Conservation (phyloP, 2,329 filamentous ascomycete species). For the Aureobasidium zeae region DNA sequence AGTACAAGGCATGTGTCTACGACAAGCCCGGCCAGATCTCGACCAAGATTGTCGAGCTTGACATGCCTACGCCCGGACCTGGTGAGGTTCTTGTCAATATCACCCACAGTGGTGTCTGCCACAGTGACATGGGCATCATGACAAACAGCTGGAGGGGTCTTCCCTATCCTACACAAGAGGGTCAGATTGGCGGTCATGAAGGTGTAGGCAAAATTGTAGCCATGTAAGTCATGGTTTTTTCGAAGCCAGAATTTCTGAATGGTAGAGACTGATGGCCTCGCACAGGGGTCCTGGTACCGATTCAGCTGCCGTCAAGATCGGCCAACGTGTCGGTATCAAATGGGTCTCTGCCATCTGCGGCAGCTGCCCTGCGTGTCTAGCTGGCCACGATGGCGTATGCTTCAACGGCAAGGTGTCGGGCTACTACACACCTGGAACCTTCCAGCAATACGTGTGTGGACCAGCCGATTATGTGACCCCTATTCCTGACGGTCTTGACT, state of each 20-base stretch:
- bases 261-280: too few relatives aligned
- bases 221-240: too few relatives aligned
- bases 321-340: conserved; percentile 62
- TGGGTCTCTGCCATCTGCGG: conserved; percentile 53
- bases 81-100: conserved; percentile 56
- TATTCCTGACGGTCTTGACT: conserved; percentile 53
- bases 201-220: conserved; percentile 56
- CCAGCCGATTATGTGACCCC: conserved; percentile 61
- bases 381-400: conserved; percentile 47
- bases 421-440: conserved; percentile 62
- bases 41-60: conserved; percentile 53
- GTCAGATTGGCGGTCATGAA: conserved; percentile 61
- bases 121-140: conserved; percentile 52
- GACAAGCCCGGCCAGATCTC: conserved; percentile 57
- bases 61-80: conserved; percentile 54
- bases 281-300: conserved; percentile 54
- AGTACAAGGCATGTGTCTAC: conserved; percentile 55
- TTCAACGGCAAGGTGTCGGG: conserved; percentile 51
- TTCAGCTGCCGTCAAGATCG: conserved; percentile 50
- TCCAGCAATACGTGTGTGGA: conserved; percentile 55
- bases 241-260: too few relatives aligned
- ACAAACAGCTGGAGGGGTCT: conserved; percentile 46
- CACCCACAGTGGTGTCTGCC: conserved; percentile 57
- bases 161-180: conserved; percentile 48
- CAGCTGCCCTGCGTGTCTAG: conserved; percentile 45